These are phyloP conservation scores for Drechslerella dactyloides DNA, from an alignment of 2,329 filamentous ascomycete species.

Conservation along the genomic window DNA sequence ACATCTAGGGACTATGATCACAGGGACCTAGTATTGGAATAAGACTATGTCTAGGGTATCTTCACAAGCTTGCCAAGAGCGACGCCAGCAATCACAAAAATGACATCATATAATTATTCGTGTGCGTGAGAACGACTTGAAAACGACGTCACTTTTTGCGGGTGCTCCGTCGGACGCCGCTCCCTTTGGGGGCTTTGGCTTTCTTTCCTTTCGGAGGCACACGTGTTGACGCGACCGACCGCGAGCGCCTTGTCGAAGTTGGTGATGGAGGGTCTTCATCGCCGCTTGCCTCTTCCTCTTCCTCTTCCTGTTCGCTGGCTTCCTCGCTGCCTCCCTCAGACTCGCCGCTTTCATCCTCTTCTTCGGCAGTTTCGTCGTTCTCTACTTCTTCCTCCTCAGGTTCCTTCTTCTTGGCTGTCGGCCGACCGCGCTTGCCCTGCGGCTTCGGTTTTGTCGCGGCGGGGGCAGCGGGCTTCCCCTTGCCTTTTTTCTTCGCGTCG, in stretches of 20 bases:
- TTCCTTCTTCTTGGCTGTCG: slow-evolving; percentile 54
- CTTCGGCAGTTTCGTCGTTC: slow-evolving; percentile 57
- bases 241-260: slow-evolving; percentile 43
- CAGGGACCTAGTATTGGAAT: no score
- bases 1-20: no score
- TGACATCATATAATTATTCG: background rate
- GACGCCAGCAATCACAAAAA: background rate
- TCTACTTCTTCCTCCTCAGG: slow-evolving; percentile 55
- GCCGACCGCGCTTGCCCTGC: slow-evolving; percentile 54
- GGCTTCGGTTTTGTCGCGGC: slow-evolving; percentile 63
- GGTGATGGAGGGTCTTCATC: slow-evolving; percentile 28
- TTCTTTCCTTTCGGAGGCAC: slow-evolving; percentile 43
- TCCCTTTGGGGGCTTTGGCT: slow-evolving; percentile 35
- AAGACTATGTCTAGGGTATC: background rate
- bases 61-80: background rate
- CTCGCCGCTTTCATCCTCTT: slow-evolving; percentile 57
- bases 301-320: slow-evolving; percentile 57
- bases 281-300: slow-evolving; percentile 58
- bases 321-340: slow-evolving; percentile 57
- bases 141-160: slow-evolving; percentile 33
- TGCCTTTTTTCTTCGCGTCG: slow-evolving; percentile 56
- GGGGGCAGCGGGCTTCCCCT: slow-evolving; percentile 55
- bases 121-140: background rate
- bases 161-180: slow-evolving; percentile 42
- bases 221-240: slow-evolving; percentile 48